These are phyloP conservation scores for Trichomonas vaginalis DNA, from an alignment of 208 protist genomes.

Conservation along the genomic window DNA sequence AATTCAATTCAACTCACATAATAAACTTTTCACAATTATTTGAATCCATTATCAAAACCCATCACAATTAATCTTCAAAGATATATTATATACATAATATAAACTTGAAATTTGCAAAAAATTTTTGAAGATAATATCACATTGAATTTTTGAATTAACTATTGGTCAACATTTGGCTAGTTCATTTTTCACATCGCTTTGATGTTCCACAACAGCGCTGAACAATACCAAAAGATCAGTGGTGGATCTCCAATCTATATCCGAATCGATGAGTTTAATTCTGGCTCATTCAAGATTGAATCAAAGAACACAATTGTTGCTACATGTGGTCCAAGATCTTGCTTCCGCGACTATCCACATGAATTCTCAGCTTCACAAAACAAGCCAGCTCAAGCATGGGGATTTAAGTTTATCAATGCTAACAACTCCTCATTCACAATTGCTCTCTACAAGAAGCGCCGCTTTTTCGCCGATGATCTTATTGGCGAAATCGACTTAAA, in stretches of 20 bases:
- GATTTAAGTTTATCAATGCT: not conserved
- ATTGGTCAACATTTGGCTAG: not conserved
- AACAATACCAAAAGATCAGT: not conserved
- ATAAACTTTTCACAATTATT: too few relatives aligned
- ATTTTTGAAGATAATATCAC: too few relatives aligned
- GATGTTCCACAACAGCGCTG: not conserved
- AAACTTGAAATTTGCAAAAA: too few relatives aligned
- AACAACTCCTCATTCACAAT: not conserved
- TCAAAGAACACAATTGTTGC: not conserved
- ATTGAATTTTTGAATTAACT: not conserved
- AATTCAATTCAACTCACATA: too few relatives aligned
- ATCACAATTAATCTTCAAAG: too few relatives aligned
- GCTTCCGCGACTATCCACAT: not conserved
- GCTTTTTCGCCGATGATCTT: not conserved
- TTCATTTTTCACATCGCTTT: not conserved
- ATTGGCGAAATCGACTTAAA: not conserved
- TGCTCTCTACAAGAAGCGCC: not conserved
- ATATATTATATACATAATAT: too few relatives aligned
- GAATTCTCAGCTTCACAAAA: not conserved
- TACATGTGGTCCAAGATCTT: not conserved
- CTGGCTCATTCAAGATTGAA: not conserved
- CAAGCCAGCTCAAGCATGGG: not conserved
- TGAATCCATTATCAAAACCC: too few relatives aligned
- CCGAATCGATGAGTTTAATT: not conserved
- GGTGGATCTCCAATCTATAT: not conserved